phyloP scores from a whole-genome alignment of 441 rosid species.

The Aquilaria agallochum region DNA sequence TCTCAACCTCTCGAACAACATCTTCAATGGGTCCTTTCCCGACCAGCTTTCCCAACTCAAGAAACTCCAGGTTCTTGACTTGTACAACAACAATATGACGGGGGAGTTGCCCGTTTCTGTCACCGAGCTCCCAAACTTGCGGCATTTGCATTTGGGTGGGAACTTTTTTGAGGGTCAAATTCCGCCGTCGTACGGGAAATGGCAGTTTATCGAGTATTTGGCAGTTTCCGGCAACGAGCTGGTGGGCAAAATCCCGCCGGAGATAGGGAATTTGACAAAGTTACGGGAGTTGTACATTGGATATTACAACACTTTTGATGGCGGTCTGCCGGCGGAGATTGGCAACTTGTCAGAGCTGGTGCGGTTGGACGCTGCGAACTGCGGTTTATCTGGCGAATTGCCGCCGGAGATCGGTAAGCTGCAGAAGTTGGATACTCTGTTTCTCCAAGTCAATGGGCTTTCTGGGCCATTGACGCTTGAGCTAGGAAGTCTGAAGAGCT shows the following conservation, averaged over 20 bases:
- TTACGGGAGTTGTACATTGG: constrained; percentile 75
- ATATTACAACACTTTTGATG: constrained; percentile 61
- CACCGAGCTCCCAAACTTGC: constrained; percentile 57
- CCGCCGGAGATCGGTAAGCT: constrained; percentile 64
- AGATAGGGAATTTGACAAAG: constrained; percentile 68
- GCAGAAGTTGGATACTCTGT: constrained; percentile 80
- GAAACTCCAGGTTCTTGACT: constrained; percentile 71
- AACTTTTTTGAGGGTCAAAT: constrained; percentile 75
- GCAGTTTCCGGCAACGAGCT: constrained; percentile 90
- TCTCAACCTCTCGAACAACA: constrained; percentile 82
- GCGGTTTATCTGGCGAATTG: constrained; percentile 71
- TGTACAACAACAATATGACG: constrained; percentile 88
- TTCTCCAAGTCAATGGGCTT: constrained; percentile 81
- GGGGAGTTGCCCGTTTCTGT: constrained; percentile 70
- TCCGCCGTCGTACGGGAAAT: constrained; percentile 67
- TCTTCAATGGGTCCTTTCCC: constrained; percentile 71
- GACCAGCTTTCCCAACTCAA: constrained; percentile 43
- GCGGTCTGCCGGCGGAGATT: constrained; percentile 75
- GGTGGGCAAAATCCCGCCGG: constrained; percentile 64
- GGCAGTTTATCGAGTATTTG: constrained; percentile 66
- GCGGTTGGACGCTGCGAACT: constrained; percentile 77
- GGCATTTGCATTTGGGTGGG: constrained; percentile 88
- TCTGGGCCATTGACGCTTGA: constrained; percentile 60
- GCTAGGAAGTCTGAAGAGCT: constrained; percentile 60
- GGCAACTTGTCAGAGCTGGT: constrained; percentile 72